Conservation (phyloP, 257 asterid species). For the Plantago ovata region DNA sequence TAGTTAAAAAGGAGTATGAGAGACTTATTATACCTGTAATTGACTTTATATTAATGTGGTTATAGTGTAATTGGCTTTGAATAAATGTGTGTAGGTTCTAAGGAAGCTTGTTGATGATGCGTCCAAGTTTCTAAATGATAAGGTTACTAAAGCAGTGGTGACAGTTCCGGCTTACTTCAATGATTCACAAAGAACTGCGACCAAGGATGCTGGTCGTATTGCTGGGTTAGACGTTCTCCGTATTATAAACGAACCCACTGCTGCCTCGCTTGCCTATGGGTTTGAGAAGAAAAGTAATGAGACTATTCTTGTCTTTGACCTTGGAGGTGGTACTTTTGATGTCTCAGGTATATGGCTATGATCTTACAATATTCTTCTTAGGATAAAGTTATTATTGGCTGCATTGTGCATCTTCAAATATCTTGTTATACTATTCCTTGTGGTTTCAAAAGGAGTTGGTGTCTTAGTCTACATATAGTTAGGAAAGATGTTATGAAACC, state of each 20-base stretch:
- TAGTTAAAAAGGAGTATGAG: not conserved
- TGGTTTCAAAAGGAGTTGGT: not conserved
- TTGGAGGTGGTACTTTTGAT: constrained; percentile 46
- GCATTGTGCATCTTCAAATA: no score
- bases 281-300: constrained; percentile 43
- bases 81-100: constrained; percentile 50
- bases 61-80: no score
- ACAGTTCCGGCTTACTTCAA: constrained; percentile 61
- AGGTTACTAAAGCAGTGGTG: constrained; percentile 52
- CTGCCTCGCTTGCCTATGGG: constrained; percentile 45
- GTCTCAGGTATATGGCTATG: constrained; percentile 43
- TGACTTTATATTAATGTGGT: no score
- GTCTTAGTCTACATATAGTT: not conserved
- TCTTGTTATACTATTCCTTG: no score
- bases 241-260: constrained; percentile 42
- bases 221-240: constrained; percentile 47
- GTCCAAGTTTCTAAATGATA: constrained; percentile 61
- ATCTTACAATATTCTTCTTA: no score
- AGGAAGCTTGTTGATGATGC: constrained; percentile 76
- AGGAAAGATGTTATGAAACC: not conserved
- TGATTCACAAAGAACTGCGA: constrained; percentile 64
- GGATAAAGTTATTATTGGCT: no score
- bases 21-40: no score
- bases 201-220: constrained; percentile 48
- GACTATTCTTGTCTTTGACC: constrained; percentile 54